Percentiles rank a stretch among this genome's conserved stretches.
These are phyloP conservation scores for Colletotrichum gigasporum DNA, from an alignment of 2,329 filamentous ascomycete genomes.

Conservation along the genomic window DNA sequence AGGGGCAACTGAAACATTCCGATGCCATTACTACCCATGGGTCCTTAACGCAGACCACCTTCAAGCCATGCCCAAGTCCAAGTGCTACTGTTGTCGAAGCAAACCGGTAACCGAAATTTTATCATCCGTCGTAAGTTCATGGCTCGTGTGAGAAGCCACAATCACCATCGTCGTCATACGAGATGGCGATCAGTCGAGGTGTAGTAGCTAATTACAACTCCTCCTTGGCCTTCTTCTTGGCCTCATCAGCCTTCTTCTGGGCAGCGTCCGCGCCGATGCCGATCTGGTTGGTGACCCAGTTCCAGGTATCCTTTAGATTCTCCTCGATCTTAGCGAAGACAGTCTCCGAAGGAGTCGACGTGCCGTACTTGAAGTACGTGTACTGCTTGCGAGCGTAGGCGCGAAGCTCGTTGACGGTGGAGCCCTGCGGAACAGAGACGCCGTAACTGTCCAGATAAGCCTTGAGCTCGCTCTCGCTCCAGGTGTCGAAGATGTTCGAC, in stretches of 20 bases:
- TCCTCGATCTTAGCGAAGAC: constrained; percentile 71
- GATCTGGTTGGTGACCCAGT: constrained; percentile 62
- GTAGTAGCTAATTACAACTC: constrained; percentile 54
- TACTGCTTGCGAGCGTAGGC: constrained; percentile 77
- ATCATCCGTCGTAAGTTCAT: constrained; percentile 29
- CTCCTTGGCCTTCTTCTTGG: constrained; percentile 51
- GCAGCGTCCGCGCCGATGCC: constrained; percentile 58
- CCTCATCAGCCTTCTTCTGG: constrained; percentile 52
- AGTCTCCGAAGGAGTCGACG: constrained; percentile 70
- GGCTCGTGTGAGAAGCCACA: neutral
- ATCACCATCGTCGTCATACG: neutral
- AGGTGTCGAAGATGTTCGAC: constrained; percentile 74
- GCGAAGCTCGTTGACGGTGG: constrained; percentile 73
- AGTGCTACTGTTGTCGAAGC: constrained; percentile 14
- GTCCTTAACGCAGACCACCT: neutral
- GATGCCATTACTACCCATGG: neutral
- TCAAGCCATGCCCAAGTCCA: constrained; percentile 15
- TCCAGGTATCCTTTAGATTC: constrained; percentile 55
- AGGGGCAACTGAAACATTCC: neutral
- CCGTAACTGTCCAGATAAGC: constrained; percentile 83
- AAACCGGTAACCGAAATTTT: constrained; percentile 28
- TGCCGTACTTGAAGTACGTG: constrained; percentile 82
- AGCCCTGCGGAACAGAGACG: constrained; percentile 72
- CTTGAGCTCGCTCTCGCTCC: constrained; percentile 80
- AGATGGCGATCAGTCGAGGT: neutral